Evolutionary conservation across 2,329 filamentous ascomycete genomes (phyloP).

Genomic region (Colletotrichum viniferum): DNA sequence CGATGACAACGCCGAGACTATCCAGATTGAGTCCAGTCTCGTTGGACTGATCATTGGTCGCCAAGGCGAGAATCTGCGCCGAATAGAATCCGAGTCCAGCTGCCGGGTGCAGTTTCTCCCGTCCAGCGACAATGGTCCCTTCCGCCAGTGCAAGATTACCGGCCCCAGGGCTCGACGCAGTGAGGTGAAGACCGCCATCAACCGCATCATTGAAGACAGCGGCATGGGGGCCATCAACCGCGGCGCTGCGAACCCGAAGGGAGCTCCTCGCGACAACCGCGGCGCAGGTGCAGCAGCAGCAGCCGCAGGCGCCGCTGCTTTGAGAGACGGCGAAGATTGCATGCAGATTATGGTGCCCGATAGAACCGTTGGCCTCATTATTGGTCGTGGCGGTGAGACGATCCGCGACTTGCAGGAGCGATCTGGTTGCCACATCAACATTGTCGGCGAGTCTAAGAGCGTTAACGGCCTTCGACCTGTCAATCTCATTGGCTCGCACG

Average conservation of each 20-base stretch:
- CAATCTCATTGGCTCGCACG: conserved; percentile 82
- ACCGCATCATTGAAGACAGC: conserved; percentile 87
- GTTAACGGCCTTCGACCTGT: conserved; percentile 88
- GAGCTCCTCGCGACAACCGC: conserved; percentile 34
- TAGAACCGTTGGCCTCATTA: conserved; percentile 89
- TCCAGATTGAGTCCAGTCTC: conserved; percentile 84
- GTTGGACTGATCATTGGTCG: conserved; percentile 91
- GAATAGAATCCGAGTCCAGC: conserved; percentile 81
- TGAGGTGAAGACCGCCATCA: conserved; percentile 82
- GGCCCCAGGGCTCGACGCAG: conserved; percentile 74
- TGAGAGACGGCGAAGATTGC: conserved; percentile 82
- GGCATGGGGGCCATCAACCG: conserved; percentile 54
- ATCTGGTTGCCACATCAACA: conserved; percentile 94
- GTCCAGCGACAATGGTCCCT: conserved; percentile 73
- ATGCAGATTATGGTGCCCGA: conserved; percentile 96
- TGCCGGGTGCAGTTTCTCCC: conserved; percentile 90
- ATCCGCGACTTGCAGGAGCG: conserved; percentile 91
- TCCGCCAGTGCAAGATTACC: conserved; percentile 85
- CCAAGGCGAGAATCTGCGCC: conserved; percentile 85
- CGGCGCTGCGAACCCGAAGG: conserved; percentile 43
- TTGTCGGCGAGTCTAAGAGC: conserved; percentile 91
- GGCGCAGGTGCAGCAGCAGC: conserved; percentile 37
- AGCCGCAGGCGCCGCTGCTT: conserved; percentile 40
- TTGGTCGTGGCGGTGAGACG: conserved; percentile 91
- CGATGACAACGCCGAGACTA: conserved; percentile 79